phyloP scores from a whole-genome alignment of 495 filamentous ascomycete species.

The Penicillium desertorum region DNA sequence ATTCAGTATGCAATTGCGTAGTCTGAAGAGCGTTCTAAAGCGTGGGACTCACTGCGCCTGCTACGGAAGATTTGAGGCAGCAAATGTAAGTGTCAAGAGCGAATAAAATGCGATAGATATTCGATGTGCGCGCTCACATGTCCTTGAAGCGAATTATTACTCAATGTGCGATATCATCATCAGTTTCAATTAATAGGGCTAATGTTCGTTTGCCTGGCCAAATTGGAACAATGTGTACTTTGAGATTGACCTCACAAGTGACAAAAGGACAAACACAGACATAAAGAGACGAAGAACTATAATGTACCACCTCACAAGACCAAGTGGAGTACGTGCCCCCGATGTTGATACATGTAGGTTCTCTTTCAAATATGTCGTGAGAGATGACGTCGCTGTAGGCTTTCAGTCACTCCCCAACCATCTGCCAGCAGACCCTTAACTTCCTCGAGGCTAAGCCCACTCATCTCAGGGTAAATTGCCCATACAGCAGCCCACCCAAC shows the following conservation, averaged over 20 bases:
- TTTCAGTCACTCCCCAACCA: constrained; percentile 61
- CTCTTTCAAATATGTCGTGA: background rate
- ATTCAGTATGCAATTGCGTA: background rate
- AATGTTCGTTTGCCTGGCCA: background rate
- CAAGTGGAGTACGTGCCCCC: background rate
- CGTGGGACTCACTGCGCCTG: no score
- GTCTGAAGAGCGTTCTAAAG: background rate
- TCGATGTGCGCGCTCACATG: background rate
- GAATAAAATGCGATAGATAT: background rate
- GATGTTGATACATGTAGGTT: background rate
- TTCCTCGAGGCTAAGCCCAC: constrained; percentile 77
- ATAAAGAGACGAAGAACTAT: background rate
- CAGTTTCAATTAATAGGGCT: background rate
- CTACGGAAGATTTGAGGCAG: background rate
- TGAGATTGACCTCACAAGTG: background rate
- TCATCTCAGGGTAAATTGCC: constrained; percentile 82
- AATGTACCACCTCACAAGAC: background rate
- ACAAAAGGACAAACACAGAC: background rate
- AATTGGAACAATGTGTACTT: background rate
- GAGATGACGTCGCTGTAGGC: constrained; percentile 13
- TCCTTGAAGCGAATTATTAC: background rate
- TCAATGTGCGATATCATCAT: background rate
- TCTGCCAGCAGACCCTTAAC: constrained; percentile 69
- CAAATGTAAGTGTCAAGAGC: background rate
- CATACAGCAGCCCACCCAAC: constrained; percentile 65